Evolutionary conservation across 192 early-diverging fungal species (phyloP).

Genomic region (Chytriomyces hyalinus): DNA sequence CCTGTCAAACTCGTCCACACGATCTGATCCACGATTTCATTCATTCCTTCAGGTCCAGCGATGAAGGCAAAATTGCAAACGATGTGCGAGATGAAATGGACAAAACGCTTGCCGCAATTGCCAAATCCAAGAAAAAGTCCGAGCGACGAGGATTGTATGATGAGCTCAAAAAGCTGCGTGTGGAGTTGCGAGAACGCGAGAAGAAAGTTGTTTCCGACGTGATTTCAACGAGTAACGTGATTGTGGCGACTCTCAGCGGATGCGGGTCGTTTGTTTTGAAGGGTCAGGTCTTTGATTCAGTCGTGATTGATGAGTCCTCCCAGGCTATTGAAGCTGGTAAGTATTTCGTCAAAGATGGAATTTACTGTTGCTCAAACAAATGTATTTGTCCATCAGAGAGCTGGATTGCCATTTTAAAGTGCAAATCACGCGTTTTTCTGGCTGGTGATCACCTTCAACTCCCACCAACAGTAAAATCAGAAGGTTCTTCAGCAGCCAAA

Average conservation of each 20-base stretch:
- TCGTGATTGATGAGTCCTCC: slow-evolving; percentile 88
- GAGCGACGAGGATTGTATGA: slow-evolving; percentile 71
- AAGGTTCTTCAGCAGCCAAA: slow-evolving; percentile 17
- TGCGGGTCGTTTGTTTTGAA: slow-evolving; percentile 58
- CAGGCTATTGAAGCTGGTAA: slow-evolving; percentile 67
- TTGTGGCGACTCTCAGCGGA: slow-evolving; percentile 82
- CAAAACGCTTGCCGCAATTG: slow-evolving; percentile 59
- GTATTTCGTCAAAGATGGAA: background rate
- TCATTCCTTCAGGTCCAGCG: slow-evolving; percentile 54
- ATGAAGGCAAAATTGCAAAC: slow-evolving; percentile 72
- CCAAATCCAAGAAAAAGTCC: slow-evolving; percentile 65
- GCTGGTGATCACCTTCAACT: slow-evolving; percentile 91
- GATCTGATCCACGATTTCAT: background rate
- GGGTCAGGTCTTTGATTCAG: slow-evolving; percentile 75
- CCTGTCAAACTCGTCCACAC: too few relatives aligned
- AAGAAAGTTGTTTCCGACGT: slow-evolving; percentile 64
- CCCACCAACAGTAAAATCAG: slow-evolving; percentile 82
- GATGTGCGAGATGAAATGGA: slow-evolving; percentile 84
- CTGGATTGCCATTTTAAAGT: slow-evolving; percentile 84
- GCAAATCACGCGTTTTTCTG: slow-evolving; percentile 61
- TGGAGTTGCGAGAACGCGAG: slow-evolving; percentile 71
- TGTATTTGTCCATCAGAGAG: slow-evolving; percentile 62
- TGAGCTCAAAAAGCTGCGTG: slow-evolving; percentile 70
- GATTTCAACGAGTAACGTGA: slow-evolving; percentile 66
- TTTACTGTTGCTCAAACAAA: background rate